Base-by-base conservation (phyloP, 805 yeast species). In the Candida sphagnicola region DNA sequence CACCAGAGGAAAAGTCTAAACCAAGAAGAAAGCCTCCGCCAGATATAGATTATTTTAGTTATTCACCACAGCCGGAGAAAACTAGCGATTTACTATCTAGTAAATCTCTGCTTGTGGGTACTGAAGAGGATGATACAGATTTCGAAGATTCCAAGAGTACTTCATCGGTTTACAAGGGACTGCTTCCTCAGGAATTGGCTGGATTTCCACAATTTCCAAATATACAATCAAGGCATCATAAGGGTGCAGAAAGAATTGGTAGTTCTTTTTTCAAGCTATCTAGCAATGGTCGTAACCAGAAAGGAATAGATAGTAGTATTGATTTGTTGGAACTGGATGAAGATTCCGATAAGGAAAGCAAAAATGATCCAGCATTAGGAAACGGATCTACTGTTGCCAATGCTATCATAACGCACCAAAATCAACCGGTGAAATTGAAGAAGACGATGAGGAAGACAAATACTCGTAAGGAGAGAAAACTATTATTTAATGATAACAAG, bases 401-500 rank as follows among this genome's bases (percentile, higher is more conserved):
- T 37, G 35, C 25, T 3, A 19, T 30, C 11, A 35, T 49, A 4
- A 32, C 37, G 13, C 51, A 45, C 24, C 53, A 45, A 15, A 49
- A 45, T 13, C 59, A 51, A 34, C 52, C 54, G 3, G 68, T 75
- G 17, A 69, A 67, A 32, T 67, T 77, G 47, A 70, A 66, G 39
- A 71, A 78, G 4, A 77, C 82, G 4, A 64, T 77, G 70, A 57
- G 82, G 23, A 67, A 69, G 49, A 64, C 61, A 28, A 57, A 59
- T 51, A 65, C 59, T 38, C 44, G 56, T 35, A 71, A 68, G 43
- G 66, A 60, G 21, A 58, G 62, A 40, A 65, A 65, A 40, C 53
- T 66, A 13, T 58, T 59, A 18, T 89, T 90, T 59, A 83, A 90
- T 54, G 95, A 84, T 51, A 86, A 85, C 43, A 88, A 89, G 59